Conservation (phyloP, 148 eudicot genomes). For the Rhododendron ferrugineum region DNA sequence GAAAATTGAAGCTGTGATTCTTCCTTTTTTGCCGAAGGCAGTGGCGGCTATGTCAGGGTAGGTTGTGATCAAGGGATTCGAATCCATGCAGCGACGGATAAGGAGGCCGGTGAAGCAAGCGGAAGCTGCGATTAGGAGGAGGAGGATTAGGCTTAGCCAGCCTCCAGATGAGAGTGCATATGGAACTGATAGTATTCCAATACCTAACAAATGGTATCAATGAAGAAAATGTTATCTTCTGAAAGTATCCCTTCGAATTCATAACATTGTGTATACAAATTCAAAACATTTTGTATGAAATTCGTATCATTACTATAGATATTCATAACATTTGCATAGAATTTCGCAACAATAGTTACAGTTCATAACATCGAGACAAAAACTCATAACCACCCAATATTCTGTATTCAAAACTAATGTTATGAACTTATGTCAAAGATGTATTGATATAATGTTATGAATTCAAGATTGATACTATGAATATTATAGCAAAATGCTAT, state of each 20-base stretch:
- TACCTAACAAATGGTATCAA: slow-evolving; percentile 24
- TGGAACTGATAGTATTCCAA: slow-evolving; percentile 43
- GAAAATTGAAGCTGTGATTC: slow-evolving; percentile 26
- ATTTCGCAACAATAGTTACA: not conserved
- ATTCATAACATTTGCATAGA: not conserved
- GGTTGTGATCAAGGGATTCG: slow-evolving; percentile 27
- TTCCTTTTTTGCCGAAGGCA: slow-evolving; percentile 44
- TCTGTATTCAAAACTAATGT: not conserved
- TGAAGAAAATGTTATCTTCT: not conserved
- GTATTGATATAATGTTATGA: no score
- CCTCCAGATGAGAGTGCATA: slow-evolving; percentile 54
- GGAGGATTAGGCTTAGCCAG: slow-evolving; percentile 43
- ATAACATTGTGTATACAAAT: not conserved
- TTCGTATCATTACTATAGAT: not conserved
- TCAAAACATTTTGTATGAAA: not conserved
- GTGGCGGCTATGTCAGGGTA: slow-evolving; percentile 34
- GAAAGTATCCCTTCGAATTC: not conserved
- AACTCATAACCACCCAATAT: not conserved
- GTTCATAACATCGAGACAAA: not conserved
- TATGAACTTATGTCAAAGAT: no score
- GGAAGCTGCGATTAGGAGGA: slow-evolving; percentile 25
- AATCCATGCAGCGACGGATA: slow-evolving; percentile 38
- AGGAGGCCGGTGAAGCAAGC: slow-evolving; percentile 38
- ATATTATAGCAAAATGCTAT: no score
- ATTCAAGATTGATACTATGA: no score